phyloP scores from a whole-genome alignment of 2,329 filamentous ascomycete species.

The Fusarium sacchari region DNA sequence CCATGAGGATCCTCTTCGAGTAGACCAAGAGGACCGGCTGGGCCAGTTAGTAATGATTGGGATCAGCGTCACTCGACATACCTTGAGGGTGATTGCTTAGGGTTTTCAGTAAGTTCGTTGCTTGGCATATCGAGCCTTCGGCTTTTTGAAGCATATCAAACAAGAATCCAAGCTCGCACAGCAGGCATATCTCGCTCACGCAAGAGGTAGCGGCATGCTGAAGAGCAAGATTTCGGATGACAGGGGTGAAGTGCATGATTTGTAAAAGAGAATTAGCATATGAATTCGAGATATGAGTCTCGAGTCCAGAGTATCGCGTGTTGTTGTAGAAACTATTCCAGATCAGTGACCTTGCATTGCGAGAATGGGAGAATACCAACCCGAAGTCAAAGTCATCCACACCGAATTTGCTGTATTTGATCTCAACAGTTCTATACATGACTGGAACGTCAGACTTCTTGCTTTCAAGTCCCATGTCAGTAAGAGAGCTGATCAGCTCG shows the following conservation, averaged over 20 bases:
- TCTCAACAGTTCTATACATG: slow-evolving; percentile 94
- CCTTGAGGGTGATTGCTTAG: slow-evolving; percentile 85
- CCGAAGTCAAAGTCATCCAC: slow-evolving; percentile 99
- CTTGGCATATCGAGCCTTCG: slow-evolving; percentile 91
- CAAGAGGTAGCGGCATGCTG: slow-evolving; percentile 90
- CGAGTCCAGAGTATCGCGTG: slow-evolving; percentile 88
- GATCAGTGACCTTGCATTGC: slow-evolving; percentile 25
- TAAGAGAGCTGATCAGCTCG: slow-evolving; percentile 72
- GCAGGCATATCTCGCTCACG: slow-evolving; percentile 81
- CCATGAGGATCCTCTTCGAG: slow-evolving; percentile 85
- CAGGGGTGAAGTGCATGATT: slow-evolving; percentile 88
- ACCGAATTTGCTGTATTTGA: slow-evolving; percentile 98
- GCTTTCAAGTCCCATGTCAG: slow-evolving; percentile 76
- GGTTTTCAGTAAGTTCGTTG: slow-evolving; percentile 91
- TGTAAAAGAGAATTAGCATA: slow-evolving; percentile 95
- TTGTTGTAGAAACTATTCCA: slow-evolving; percentile 85
- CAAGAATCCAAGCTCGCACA: slow-evolving; percentile 94
- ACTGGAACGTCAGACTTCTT: slow-evolving; percentile 84
- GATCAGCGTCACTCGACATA: slow-evolving; percentile 43
- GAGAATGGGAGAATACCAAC: slow-evolving; percentile 57
- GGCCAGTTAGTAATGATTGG: slow-evolving; percentile 31
- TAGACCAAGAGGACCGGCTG: slow-evolving; percentile 78
- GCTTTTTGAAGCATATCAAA: slow-evolving; percentile 99
- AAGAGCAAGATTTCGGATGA: slow-evolving; percentile 87
- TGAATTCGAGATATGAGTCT: slow-evolving; percentile 96